Conservation (phyloP, 129 eudicot species). For the Artemisia annua region DNA sequence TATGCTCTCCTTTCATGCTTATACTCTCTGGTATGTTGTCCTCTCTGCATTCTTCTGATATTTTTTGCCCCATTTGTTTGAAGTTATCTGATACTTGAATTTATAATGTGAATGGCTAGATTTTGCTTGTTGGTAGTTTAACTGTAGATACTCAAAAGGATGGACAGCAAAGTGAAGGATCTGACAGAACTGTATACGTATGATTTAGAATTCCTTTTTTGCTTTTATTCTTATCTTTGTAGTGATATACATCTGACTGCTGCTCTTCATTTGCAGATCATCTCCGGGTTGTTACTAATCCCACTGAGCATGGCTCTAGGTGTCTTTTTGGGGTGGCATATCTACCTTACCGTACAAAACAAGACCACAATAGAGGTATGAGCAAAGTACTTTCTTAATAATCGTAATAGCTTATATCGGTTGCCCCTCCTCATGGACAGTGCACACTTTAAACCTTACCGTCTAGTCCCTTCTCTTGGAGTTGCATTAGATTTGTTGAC, state of each 20-base stretch:
- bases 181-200: constrained; percentile 66
- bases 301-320: constrained; percentile 60
- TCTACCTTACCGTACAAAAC: constrained; percentile 68
- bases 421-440: no score
- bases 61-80: not conserved
- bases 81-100: not conserved
- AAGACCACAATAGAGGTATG: constrained; percentile 90
- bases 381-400: no score
- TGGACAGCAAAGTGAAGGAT: constrained; percentile 32
- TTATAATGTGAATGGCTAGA: constrained; percentile 37
- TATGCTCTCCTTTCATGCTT: constrained; percentile 73
- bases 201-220: not conserved
- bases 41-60: not conserved
- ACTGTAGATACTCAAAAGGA: constrained; percentile 41
- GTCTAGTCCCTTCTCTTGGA: no score
- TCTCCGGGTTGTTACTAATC: constrained; percentile 62
- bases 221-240: not conserved
- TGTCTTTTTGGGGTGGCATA: constrained; percentile 77
- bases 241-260: constrained; percentile 1
- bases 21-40: constrained; percentile 71
- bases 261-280: constrained; percentile 43
- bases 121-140: constrained; percentile 79
- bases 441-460: no score
- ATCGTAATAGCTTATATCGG: no score
- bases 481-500: not conserved